Base-by-base conservation (phyloP, 169 alveolate species). In the Plasmodium coatneyi region DNA sequence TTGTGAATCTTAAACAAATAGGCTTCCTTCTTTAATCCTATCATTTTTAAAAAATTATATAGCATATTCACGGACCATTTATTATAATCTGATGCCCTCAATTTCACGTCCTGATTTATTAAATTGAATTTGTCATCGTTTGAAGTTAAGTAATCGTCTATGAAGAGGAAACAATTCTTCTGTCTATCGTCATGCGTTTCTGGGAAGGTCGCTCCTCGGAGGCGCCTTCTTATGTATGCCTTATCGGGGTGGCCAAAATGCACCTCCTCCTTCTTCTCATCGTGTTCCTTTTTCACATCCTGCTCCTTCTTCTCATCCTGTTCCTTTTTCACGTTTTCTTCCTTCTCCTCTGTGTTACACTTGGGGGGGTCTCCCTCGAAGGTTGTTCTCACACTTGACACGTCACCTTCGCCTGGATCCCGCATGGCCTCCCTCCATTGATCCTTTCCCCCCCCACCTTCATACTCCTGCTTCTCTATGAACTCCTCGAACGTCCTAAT, bases 131-230 rank as follows among this genome's bases (percentile, higher is more conserved):
- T 89, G 52, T 19, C 46, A 49, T 89, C 90, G 49, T 89, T 89
- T 0, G 94, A 89, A 4, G 94, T 89, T 79, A 89, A 66, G 66
- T 89, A 89, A 89, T 89, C 94, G 81, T 89, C 94, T 56, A 89
- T 89, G 81, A 89, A 89, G 32, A 89, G 60, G 52, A 89, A 89
- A 78, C 94, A 89, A 28, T 89, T 79, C 72, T 89, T 89, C 72
- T 89, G 94, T 56, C 94, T 54, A 89, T 89, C 94, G 52, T 89
- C 94, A n/a, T 79, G 94, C 34, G 94, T 72, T 78, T 89, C 94
- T 5, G 94, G 94, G 71, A 89, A 89, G 2, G 94, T 89, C 12
- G 89, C 87, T 1, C 94, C 94, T 25, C 94, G 60, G 7, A 89
- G 32, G 16, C 81, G 60, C 71, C 34, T 89, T 30, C 83, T 39